Evolutionary conservation across 2,329 filamentous ascomycete species (phyloP), one percentile per base, ranked within the genome.

Genomic region (Fusarium staphyleae): DNA sequence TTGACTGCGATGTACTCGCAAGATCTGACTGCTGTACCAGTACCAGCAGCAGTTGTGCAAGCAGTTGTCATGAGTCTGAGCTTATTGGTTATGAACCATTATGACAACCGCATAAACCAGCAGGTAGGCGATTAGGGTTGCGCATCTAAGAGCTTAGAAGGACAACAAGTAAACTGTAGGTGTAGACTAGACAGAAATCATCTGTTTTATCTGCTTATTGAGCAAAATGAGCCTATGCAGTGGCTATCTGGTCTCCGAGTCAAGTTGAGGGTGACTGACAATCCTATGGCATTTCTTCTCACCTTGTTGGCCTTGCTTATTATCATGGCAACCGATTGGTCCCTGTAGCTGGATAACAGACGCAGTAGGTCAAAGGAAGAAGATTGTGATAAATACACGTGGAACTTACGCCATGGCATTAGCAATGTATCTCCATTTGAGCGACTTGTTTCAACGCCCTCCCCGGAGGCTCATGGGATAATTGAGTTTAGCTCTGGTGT

Each of bases 351-450:
- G 16, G 18, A 26, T 14, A 16, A 12, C 12, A 18, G 10, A 10
- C 10, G 28, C 28, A 29, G 28, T 29, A n/a, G 12, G 12, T 13
- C 9, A 10, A 7, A 22, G 7, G 4, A 22, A 22, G 19, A 22
- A 22, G 19, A 22, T 4, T 4, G 7, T 22, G 19, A 22, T 7
- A n/a, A 26, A 36, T 16, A 28, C 11, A 32, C 35, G 28, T 46
- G 43, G 45, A 41, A 39, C 32, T 50, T 53, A 62, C 50, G 33
- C 35, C 22, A 64, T 45, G 42, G 12, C 5, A 64, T 63, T 52
- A 59, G 24, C 57, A 58, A 56, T 58, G n/a, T 14, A 24, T 49
- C 26, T 51, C 28, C 16, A 39, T 12, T 37, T 39, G 45, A 51
- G 51, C 26, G 49, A 54, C 35, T 61, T 54, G 48, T 42, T 58